phyloP scores from a whole-genome alignment of 208 protist genomes.

The Acanthamoeba castellanii region DNA sequence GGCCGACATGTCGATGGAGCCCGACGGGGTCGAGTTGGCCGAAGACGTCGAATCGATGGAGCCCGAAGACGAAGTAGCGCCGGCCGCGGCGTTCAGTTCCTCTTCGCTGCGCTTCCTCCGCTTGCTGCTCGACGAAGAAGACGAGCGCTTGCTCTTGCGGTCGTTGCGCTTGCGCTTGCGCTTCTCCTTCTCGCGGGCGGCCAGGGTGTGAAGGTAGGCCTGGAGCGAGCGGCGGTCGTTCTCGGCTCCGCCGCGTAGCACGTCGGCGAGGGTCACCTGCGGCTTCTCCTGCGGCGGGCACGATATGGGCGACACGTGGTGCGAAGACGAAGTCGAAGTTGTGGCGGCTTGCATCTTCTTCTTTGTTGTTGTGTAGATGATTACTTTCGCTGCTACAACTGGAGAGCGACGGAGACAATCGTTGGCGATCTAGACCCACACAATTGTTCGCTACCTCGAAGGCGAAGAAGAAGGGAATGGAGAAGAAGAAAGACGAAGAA shows the following conservation, averaged over 20 bases:
- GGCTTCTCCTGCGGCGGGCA: constrained; percentile 6
- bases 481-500: background rate
- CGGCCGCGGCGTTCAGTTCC: constrained; percentile 81
- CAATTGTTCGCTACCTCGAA: background rate
- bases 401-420: too few species aligned
- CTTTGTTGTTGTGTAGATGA: background rate
- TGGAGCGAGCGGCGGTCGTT: constrained; percentile 4
- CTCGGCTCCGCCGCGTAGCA: background rate
- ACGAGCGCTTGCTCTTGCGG: constrained; percentile 11
- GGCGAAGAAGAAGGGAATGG: too few species aligned
- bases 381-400: background rate
- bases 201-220: background rate
- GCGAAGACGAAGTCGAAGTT: background rate
- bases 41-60: background rate
- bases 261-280: constrained; percentile 16
- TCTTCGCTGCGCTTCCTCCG: constrained; percentile 72
- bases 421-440: background rate
- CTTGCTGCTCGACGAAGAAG: constrained; percentile 55
- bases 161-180: background rate
- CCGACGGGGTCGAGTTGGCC: background rate
- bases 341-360: constrained; percentile 13
- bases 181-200: constrained; percentile 39
- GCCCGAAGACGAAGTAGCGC: background rate
- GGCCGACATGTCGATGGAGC: background rate
- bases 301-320: background rate